phyloP scores from a whole-genome alignment of 495 filamentous ascomycete species.

The Sphaerosporella brunnea region DNA sequence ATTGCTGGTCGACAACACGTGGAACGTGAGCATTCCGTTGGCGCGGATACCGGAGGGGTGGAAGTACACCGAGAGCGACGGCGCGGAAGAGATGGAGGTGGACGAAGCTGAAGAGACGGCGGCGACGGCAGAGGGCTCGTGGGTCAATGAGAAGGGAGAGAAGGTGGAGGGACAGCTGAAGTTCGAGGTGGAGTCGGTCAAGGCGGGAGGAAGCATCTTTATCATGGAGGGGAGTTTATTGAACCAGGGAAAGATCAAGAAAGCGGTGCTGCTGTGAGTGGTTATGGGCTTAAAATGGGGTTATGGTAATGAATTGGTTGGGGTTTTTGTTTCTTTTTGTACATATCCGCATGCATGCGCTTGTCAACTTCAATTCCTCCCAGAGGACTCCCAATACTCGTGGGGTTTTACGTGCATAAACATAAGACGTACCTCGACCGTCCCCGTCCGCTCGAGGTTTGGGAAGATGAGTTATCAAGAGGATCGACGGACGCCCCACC shows the following conservation, averaged over 20 bases:
- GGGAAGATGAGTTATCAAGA: too few species aligned
- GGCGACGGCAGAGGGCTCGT: slow-evolving; percentile 33
- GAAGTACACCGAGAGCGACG: slow-evolving; percentile 37
- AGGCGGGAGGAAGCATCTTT: slow-evolving; percentile 42
- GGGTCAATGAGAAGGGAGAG: slow-evolving; percentile 43
- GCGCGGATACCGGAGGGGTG: slow-evolving; percentile 47
- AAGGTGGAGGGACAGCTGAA: slow-evolving; percentile 41
- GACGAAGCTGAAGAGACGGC: slow-evolving; percentile 13
- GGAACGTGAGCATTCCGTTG: slow-evolving; percentile 52
- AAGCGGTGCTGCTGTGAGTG: slow-evolving; percentile 1
- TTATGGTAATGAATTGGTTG: too few species aligned
- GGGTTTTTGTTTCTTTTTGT: too few species aligned
- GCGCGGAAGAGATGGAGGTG: slow-evolving; percentile 21
- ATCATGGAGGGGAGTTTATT: slow-evolving; percentile 57
- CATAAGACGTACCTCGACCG: too few species aligned
- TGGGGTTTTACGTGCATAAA: too few species aligned
- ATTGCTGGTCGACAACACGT: slow-evolving; percentile 53
- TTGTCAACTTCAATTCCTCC: too few species aligned
- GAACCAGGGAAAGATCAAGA: slow-evolving; percentile 14
- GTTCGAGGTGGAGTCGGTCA: slow-evolving; percentile 48
- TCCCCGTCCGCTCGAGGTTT: too few species aligned
- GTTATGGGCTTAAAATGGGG: too few species aligned
- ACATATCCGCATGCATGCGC: too few species aligned
- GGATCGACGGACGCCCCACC: too few species aligned
- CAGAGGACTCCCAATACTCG: too few species aligned